Evolutionary conservation across 148 eudicot species (phyloP).

Genomic region (Spergularia bocconei): DNA sequence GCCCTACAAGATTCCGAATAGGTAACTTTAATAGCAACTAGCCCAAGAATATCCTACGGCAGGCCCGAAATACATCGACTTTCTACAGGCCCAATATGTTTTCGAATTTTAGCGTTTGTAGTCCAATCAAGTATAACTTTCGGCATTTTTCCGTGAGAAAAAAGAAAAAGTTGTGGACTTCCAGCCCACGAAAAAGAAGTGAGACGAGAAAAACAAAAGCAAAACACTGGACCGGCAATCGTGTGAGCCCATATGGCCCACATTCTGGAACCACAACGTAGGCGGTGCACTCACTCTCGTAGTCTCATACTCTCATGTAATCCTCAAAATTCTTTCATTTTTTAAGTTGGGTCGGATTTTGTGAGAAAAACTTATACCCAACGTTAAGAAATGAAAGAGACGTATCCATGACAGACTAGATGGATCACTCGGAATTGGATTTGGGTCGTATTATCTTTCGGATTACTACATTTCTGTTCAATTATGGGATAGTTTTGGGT

Average conservation of each 20-base stretch:
- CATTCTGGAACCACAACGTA: neutral
- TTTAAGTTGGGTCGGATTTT: neutral
- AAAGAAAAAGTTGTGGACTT: slow-evolving; percentile 15
- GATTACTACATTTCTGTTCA: no score
- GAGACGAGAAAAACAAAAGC: neutral
- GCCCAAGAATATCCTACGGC: neutral
- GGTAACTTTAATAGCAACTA: neutral
- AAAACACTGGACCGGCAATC: neutral
- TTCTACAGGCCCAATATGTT: neutral
- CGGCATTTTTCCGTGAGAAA: neutral
- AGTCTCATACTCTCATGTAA: neutral
- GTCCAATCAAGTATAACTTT: neutral
- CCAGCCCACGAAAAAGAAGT: slow-evolving; percentile 15
- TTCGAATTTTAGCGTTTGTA: neutral
- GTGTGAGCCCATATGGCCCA: slow-evolving; percentile 5
- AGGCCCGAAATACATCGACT: neutral
- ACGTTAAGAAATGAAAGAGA: no score
- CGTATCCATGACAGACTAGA: no score
- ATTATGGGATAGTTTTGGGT: no score
- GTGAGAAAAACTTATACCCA: no score
- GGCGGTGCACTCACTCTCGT: neutral
- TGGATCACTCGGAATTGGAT: no score
- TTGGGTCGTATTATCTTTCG: no score
- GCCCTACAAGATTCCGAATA: neutral
- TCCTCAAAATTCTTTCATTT: neutral